Base-by-base conservation (phyloP, 768 basidiomycete species). In the Daedalea quercina region DNA sequence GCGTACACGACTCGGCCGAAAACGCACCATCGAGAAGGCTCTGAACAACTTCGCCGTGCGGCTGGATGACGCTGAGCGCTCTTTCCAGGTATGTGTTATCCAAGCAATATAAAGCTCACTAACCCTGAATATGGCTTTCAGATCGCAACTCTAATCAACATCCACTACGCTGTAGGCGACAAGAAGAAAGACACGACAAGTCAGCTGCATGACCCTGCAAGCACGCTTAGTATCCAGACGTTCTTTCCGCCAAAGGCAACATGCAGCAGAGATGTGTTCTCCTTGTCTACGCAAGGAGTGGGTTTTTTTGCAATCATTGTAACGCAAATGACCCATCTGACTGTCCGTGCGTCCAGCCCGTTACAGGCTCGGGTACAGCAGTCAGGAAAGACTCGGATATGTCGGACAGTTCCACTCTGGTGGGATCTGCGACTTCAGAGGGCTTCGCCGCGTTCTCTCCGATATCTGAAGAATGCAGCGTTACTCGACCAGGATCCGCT, bases 101-200 rank as follows among this genome's bases (percentile, higher is more conserved):
- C n/a, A n/a, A n/a, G 22, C 26, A 13, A 42, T 19, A 20, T 31
- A 8, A 23, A 12, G 41, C 51, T n/a, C n/a, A 15, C 9, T 25
- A 8, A 13, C 22, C 11, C n/a, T n/a, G n/a, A n/a, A n/a, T n/a
- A n/a, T n/a, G n/a, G n/a, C n/a, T 33, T 41, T 28, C 53, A 78
- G 77, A 68, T 77, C 6, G 70, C 74, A 6, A 72, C 75, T 0
- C 67, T 78, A 3, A 76, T 79, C 37, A 70, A 75, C 45, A 69
- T 79, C 17, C 76, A 78, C 55, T 69, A 71, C 51, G 66, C 71
- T 19, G 59, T 76, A 19, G 69, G 65, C 7, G 61, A 58, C 20
- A 20, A 43, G 13, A 3, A 44, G 12, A 17, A 20, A 9, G 8
- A 6, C 34, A 35, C 25, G 11, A 55, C 55, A n/a, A n/a, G n/a